Evolutionary conservation across 2,329 filamentous ascomycete genomes (phyloP).

Genomic region (Moelleriella libera): DNA sequence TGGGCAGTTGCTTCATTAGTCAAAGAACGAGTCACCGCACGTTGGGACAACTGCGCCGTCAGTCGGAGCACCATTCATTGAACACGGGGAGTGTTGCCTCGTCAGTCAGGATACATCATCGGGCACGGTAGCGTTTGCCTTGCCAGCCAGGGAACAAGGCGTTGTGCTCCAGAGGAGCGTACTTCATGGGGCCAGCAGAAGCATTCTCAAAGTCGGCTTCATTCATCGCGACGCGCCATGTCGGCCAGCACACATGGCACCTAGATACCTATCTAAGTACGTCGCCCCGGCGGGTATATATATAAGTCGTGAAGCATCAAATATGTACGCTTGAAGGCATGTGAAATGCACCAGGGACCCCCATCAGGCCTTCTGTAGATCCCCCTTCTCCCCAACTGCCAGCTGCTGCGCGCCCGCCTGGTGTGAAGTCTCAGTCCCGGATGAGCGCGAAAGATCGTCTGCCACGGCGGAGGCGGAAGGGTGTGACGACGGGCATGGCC

Average conservation of each 20-base stretch:
- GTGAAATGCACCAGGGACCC: not conserved
- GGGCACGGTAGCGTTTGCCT: no score
- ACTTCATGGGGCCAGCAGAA: no score
- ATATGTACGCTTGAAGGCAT: constrained; percentile 3
- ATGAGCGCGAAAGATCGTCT: not conserved
- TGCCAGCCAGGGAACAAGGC: no score
- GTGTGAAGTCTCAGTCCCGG: not conserved
- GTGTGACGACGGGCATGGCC: no score
- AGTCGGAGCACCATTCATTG: no score
- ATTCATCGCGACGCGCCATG: not conserved
- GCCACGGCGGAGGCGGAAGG: no score
- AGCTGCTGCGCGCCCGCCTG: not conserved
- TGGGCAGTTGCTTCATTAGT: no score
- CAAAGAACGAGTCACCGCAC: no score
- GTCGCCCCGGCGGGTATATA: not conserved
- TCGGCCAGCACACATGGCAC: not conserved
- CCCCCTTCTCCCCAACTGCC: not conserved
- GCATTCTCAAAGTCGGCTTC: not conserved
- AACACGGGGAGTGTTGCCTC: no score
- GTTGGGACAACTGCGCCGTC: no score
- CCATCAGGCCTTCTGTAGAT: not conserved
- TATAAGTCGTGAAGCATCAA: not conserved
- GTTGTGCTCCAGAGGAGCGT: no score
- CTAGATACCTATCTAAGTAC: not conserved
- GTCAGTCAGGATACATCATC: no score